These are phyloP conservation scores for Fragilaria radians DNA, from an alignment of 108 stramenopile species.

Conservation along the genomic window DNA sequence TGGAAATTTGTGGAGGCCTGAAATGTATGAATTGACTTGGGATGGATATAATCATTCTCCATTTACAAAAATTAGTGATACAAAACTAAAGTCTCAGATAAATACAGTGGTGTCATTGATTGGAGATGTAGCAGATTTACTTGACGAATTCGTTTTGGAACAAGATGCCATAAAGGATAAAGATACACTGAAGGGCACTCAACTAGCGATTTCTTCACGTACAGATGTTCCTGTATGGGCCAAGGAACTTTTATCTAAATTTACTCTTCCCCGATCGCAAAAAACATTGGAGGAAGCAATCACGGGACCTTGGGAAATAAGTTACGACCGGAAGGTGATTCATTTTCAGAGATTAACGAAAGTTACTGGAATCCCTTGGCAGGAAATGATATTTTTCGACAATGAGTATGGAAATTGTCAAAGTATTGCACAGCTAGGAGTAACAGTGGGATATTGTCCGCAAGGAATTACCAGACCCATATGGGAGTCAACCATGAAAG, in stretches of 20 bases:
- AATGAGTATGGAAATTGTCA: slow-evolving; percentile 71
- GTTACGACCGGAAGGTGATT: slow-evolving; percentile 35
- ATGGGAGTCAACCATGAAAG: slow-evolving; percentile 22
- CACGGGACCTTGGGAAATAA: slow-evolving; percentile 47
- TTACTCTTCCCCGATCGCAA: slow-evolving; percentile 14
- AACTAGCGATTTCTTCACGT: slow-evolving; percentile 53
- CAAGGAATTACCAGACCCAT: slow-evolving; percentile 44
- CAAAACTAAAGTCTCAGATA: background rate
- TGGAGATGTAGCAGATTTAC: slow-evolving; percentile 15
- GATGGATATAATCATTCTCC: slow-evolving; percentile 19
- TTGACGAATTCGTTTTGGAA: slow-evolving; percentile 14
- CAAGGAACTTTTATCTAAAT: slow-evolving; percentile 47
- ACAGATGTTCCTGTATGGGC: slow-evolving; percentile 70
- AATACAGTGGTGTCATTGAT: slow-evolving; percentile 18
- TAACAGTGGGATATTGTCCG: slow-evolving; percentile 60
- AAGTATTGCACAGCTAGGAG: slow-evolving; percentile 51
- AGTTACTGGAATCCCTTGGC: slow-evolving; percentile 39
- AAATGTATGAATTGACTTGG: slow-evolving; percentile 56
- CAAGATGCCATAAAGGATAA: slow-evolving; percentile 3
- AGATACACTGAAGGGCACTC: slow-evolving; percentile 3
- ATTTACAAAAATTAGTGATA: slow-evolving; percentile 5
- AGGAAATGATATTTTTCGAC: slow-evolving; percentile 84
- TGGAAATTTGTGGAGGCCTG: slow-evolving; percentile 66
- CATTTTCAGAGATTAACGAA: slow-evolving; percentile 53
- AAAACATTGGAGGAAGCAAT: slow-evolving; percentile 31